A percentile compares a stretch with the other conserved stretches of the same genome.
These are phyloP conservation scores for Phialophora tarda DNA, from an alignment of 2,329 filamentous ascomycete genomes.

Conservation along the genomic window DNA sequence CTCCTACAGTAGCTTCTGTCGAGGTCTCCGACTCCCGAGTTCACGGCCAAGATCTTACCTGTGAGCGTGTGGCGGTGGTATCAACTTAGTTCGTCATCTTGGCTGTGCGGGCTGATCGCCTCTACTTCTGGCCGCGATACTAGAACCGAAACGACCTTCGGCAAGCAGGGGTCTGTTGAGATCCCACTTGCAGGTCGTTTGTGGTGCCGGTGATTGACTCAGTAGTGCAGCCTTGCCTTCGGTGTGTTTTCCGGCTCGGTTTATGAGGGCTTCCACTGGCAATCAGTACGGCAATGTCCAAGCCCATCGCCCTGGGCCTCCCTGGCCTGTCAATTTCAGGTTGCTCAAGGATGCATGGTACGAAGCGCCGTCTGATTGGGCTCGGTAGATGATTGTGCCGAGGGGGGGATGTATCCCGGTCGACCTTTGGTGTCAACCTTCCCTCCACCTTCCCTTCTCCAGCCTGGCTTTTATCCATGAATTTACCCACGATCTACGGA, in stretches of 20 bases:
- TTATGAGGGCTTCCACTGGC: not conserved
- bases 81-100: not conserved
- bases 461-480: conserved; percentile 16
- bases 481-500: conserved; percentile 23
- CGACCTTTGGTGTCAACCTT: not conserved
- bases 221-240: conserved; percentile 3
- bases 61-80: not conserved
- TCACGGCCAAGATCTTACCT: not conserved
- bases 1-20: not conserved
- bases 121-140: not conserved
- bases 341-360: not conserved
- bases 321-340: not conserved
- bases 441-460: not conserved
- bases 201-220: not conserved
- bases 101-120: not conserved
- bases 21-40: not conserved
- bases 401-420: not conserved
- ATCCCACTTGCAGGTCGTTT: not conserved
- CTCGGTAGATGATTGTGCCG: conserved; percentile 22
- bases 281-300: not conserved
- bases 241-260: not conserved
- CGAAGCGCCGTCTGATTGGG: not conserved
- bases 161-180: too few species aligned
- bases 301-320: not conserved
- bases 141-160: too few species aligned